Evolutionary conservation across 176 grass and related monocot genomes (phyloP), one percentile per base, ranked within the genome.

Genomic region (Urochloa ruziziensis): DNA sequence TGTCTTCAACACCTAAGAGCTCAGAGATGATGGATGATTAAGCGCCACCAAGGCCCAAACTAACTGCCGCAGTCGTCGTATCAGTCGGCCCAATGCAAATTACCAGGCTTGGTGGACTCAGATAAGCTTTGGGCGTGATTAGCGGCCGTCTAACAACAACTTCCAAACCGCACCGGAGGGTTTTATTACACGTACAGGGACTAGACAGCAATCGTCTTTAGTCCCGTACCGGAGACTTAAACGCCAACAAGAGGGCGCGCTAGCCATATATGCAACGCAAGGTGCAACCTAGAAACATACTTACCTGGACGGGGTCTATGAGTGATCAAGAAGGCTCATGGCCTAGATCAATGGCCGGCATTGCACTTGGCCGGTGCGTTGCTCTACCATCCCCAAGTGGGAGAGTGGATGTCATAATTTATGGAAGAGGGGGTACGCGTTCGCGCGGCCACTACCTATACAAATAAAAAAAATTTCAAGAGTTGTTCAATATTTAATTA

Each of bases 361-460:
- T 85, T 85, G 83, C 71, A 89, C 82, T 7, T 56, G 17, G 87
- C 73, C 35, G 10, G 17, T 1, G 59, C 6, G 75, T 70, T 84
- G 60, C 47, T 35, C 16, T 89, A 84, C 78, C 83, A 85, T 90
- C 43, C 62, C 10, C 42, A 81, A 84, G 53, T 49, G 82, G 58
- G 82, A 86, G 90, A 89, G 60, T 89, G 83, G 86, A 80, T 29
- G 79, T 89, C 67, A 6, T 89, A 93, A 93, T 93, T 93, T 90
- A 80, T 93, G 62, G 0, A 0, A 67, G 63, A 46, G 75, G 87
- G 83, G 87, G 84, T 90, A 90, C 17, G 81, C 51, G 85, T 90
- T 7, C 67, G 91, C 85, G 73, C 73, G 78, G 42, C 78, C 81
- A 70, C 60, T 78, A 24, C 21, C 18, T 23, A 54, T 23, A 2